phyloP scores from a whole-genome alignment of 2,329 filamentous ascomycete species.

The Talaromyces verruculosus region DNA sequence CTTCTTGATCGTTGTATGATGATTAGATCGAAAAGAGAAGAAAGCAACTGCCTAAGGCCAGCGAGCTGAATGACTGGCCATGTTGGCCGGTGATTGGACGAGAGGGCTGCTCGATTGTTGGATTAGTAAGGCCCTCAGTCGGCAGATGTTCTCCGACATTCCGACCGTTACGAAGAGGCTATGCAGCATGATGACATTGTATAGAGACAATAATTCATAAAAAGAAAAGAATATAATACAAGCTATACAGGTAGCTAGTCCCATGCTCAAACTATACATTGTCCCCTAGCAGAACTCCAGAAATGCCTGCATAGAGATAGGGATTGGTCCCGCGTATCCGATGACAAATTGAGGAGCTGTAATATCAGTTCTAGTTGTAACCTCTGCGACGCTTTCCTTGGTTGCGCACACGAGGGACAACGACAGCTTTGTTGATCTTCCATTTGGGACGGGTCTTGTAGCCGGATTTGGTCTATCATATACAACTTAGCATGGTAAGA shows the following conservation, averaged over 20 bases:
- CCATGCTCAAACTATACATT: slow-evolving; percentile 8
- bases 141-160: neutral
- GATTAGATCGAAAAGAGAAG: neutral
- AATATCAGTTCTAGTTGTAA: slow-evolving; percentile 51
- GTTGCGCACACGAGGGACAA: slow-evolving; percentile 79
- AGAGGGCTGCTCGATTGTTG: neutral
- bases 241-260: slow-evolving; percentile 13
- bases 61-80: neutral
- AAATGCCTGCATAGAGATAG: slow-evolving; percentile 3
- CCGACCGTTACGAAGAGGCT: neutral
- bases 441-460: slow-evolving; percentile 89
- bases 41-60: neutral
- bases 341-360: neutral
- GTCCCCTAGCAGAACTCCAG: slow-evolving; percentile 9
- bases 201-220: neutral
- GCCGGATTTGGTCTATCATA: slow-evolving; percentile 52
- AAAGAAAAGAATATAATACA: slow-evolving; percentile 10
- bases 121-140: neutral
- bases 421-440: slow-evolving; percentile 90
- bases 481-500: slow-evolving; percentile 21
- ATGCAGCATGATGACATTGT: neutral
- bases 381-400: slow-evolving; percentile 78
- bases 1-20: neutral
- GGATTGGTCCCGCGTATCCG: neutral
- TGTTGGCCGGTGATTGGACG: neutral